Evolutionary conservation across 2,329 filamentous ascomycete genomes (phyloP).

Genomic region (Fusarium bactridioides): DNA sequence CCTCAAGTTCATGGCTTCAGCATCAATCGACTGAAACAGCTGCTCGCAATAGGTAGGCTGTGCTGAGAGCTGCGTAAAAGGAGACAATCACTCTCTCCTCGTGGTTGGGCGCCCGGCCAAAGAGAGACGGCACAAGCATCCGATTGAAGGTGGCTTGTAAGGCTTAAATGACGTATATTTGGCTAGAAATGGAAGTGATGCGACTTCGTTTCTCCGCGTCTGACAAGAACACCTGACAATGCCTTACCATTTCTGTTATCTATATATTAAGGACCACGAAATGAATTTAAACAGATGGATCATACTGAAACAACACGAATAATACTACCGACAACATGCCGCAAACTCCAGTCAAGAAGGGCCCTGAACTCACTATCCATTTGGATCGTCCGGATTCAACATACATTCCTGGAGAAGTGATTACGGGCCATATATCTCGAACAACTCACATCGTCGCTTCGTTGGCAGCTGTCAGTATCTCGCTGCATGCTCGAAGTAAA

Average conservation of each 20-base stretch:
- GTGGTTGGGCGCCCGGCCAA: not conserved
- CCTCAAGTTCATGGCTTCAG: not conserved
- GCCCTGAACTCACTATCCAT: not conserved
- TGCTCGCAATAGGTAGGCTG: no score
- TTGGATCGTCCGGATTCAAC: not conserved
- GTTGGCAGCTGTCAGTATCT: not conserved
- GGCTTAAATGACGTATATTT: not conserved
- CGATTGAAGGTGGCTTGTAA: not conserved
- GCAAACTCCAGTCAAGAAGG: not conserved
- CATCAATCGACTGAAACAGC: no score
- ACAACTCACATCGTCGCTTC: not conserved
- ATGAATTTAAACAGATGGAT: fast-evolving
- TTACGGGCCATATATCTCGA: not conserved
- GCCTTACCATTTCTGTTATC: not conserved
- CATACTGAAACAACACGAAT: fast-evolving
- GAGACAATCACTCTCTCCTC: not conserved
- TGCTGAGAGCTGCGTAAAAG: not conserved
- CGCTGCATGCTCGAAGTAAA: not conserved
- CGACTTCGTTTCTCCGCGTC: not conserved
- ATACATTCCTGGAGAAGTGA: not conserved
- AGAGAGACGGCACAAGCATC: no score
- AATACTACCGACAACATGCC: not conserved
- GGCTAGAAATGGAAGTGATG: not conserved
- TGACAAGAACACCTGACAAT: not conserved
- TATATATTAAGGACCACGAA: no score